These are phyloP conservation scores for Alternaria hordeiaustralica DNA, from an alignment of 2,329 filamentous ascomycete genomes.

Conservation along the genomic window DNA sequence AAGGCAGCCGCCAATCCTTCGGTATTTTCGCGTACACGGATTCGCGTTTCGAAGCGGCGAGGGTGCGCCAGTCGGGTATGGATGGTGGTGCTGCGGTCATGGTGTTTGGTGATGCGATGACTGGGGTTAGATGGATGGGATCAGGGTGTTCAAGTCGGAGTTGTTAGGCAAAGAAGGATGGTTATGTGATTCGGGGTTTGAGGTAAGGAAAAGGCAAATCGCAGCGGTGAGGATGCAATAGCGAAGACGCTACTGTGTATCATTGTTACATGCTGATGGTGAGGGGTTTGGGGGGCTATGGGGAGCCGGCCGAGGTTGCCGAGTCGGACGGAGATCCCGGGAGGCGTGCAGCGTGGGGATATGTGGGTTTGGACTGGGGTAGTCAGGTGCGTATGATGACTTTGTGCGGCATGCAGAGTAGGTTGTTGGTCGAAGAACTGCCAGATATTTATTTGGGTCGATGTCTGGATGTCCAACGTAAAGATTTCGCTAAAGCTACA, in stretches of 20 bases:
- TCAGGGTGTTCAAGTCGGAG: background rate
- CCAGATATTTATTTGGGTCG: background rate
- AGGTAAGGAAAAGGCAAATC: background rate
- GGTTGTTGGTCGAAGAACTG: background rate
- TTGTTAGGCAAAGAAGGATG: background rate
- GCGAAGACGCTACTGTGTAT: background rate
- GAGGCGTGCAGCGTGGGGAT: background rate
- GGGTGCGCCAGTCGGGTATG: constrained; percentile 37
- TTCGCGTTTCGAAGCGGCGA: constrained; percentile 40
- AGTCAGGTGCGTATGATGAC: background rate
- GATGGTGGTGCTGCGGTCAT: constrained; percentile 12
- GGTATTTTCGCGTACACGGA: constrained; percentile 40
- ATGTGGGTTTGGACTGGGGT: constrained; percentile 3
- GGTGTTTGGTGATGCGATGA: background rate
- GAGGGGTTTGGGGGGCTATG: constrained; percentile 8
- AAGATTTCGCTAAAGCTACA: background rate
- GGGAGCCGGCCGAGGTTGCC: constrained; percentile 16
- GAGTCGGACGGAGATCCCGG: constrained; percentile 1
- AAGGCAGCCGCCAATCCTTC: constrained; percentile 39
- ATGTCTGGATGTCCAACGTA: background rate
- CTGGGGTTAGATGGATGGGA: background rate
- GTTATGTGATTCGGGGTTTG: background rate
- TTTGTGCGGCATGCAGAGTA: background rate
- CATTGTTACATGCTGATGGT: background rate
- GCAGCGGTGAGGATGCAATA: background rate